Evolutionary conservation across 2,329 filamentous ascomycete species (phyloP).

Genomic region (Trichoderma lentiforme): DNA sequence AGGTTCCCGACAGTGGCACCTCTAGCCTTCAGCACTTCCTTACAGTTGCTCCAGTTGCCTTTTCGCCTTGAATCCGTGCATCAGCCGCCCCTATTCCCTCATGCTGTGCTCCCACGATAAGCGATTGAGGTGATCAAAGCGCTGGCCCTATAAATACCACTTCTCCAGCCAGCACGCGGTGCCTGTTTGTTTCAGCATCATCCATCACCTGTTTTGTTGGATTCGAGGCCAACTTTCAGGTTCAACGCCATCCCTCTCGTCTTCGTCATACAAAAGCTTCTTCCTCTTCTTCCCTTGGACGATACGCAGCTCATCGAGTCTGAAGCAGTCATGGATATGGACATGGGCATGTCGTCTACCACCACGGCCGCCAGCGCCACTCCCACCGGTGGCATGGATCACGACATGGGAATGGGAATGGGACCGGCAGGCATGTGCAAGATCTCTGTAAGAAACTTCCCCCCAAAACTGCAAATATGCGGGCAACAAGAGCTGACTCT

Average conservation of each 20-base stretch:
- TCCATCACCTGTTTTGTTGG: neutral
- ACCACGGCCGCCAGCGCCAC: conserved; percentile 12
- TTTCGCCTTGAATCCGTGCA: neutral
- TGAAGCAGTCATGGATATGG: neutral
- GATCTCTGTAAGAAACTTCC: conserved; percentile 32
- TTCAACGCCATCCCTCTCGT: neutral
- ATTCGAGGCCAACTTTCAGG: neutral
- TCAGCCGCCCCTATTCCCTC: neutral
- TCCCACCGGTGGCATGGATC: conserved; percentile 18
- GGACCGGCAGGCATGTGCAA: conserved; percentile 38
- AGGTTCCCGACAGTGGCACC: neutral
- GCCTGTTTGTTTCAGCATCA: neutral
- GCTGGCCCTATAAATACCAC: neutral
- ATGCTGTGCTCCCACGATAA: neutral
- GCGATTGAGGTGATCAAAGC: neutral
- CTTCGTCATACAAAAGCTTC: neutral
- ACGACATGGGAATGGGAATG: conserved; percentile 23
- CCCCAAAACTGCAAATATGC: neutral
- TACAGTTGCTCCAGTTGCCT: neutral
- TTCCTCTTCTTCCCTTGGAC: neutral
- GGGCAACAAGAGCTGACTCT: neutral
- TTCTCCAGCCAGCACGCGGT: neutral
- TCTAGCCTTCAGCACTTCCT: neutral
- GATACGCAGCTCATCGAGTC: neutral
- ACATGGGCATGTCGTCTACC: conserved; percentile 2